A percentile compares a stretch with the other conserved stretches of the same genome.
Conservation (phyloP, 1,284 basidiomycete genomes). For the Irpex sp. region DNA sequence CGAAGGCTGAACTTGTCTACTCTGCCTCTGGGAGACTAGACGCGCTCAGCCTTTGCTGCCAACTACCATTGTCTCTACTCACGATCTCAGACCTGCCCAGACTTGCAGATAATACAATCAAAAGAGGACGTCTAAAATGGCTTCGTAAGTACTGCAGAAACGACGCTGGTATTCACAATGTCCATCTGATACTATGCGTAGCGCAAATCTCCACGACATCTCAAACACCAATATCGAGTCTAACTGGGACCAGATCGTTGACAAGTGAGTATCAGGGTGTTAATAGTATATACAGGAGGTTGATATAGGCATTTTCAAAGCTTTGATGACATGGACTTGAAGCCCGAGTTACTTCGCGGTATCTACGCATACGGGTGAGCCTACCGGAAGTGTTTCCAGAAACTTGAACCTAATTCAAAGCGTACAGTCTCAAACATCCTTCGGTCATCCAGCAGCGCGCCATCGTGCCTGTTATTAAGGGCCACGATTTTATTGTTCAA, state of each 20-base stretch:
- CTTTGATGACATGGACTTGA: slow-evolving; percentile 97
- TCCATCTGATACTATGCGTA: slow-evolving; percentile 13
- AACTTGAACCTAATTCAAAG: slow-evolving; percentile 2
- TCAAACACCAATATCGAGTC: slow-evolving; percentile 89
- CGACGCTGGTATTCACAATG: slow-evolving; percentile 4
- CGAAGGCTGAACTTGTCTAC: too few relatives aligned
- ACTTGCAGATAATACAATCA: slow-evolving; percentile 15
- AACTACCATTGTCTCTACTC: slow-evolving; percentile 19
- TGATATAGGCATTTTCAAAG: slow-evolving; percentile 32
- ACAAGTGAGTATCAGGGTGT: slow-evolving; percentile 59
- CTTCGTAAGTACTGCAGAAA: slow-evolving; percentile 24
- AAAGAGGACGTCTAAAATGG: slow-evolving; percentile 24
- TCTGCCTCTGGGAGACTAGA: too few relatives aligned
- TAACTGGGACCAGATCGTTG: slow-evolving; percentile 96
- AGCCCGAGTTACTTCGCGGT: slow-evolving; percentile 88
- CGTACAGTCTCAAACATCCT: slow-evolving; percentile 81
- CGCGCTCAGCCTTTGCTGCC: slow-evolving; percentile 13
- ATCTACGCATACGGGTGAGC: slow-evolving; percentile 90
- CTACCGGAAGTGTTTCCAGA: background rate
- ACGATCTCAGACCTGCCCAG: slow-evolving; percentile 12
- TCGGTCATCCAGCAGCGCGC: slow-evolving; percentile 92
- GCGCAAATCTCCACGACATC: slow-evolving; percentile 76
- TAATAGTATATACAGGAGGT: background rate
- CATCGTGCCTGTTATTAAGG: slow-evolving; percentile 87
- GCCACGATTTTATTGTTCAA: slow-evolving; percentile 88